Conservation (phyloP, 768 basidiomycete species). For the Lactarius quietus region DNA sequence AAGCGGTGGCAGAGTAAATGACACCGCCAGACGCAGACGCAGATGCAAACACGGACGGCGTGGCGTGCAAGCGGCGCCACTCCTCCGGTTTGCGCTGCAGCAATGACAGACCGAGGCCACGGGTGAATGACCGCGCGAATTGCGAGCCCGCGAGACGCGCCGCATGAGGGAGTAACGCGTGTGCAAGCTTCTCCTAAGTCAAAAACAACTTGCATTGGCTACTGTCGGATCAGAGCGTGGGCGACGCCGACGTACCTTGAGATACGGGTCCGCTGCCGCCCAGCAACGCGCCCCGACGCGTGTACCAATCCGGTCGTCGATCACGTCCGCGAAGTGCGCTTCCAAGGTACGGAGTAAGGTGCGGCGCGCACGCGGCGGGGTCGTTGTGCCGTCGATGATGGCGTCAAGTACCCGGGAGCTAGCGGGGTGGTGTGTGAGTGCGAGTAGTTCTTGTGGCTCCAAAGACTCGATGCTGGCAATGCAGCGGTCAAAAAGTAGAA, state of each 20-base stretch:
- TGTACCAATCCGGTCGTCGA: constrained; percentile 88
- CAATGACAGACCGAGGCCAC: constrained; percentile 73
- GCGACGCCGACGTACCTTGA: constrained; percentile 56
- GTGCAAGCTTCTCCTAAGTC: constrained; percentile 84
- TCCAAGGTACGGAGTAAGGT: constrained; percentile 71
- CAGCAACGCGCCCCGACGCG: constrained; percentile 90
- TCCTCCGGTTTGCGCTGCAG: constrained; percentile 76
- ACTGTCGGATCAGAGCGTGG: not conserved
- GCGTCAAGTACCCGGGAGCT: constrained; percentile 77
- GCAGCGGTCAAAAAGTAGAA: constrained; percentile 7
- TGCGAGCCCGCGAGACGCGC: constrained; percentile 68
- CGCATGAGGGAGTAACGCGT: constrained; percentile 69
- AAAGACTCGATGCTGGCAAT: constrained; percentile 55
- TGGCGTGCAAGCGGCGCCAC: constrained; percentile 73
- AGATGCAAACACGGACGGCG: constrained; percentile 32
- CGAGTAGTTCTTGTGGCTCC: constrained; percentile 54
- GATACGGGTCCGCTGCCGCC: constrained; percentile 86
- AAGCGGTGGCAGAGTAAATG: not conserved
- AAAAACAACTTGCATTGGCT: not conserved
- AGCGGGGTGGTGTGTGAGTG: constrained; percentile 61
- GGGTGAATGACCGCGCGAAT: constrained; percentile 85
- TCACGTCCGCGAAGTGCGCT: constrained; percentile 74
- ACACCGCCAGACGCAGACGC: not conserved
- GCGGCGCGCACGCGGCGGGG: constrained; percentile 61
- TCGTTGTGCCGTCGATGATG: constrained; percentile 63